Conservation (phyloP, 768 basidiomycete species). For the Trametes cubensis region DNA sequence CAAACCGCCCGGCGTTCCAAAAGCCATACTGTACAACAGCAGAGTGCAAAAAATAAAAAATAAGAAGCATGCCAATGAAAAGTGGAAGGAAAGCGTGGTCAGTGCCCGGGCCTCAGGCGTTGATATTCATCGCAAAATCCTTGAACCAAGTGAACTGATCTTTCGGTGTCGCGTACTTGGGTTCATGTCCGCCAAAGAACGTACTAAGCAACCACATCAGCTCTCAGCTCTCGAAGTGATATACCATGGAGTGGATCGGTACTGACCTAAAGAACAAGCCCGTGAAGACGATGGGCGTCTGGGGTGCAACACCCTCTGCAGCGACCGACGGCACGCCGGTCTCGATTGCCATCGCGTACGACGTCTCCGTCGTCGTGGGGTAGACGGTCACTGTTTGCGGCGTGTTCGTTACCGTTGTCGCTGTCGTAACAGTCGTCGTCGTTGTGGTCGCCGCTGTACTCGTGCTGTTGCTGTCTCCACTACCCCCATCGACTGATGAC, state of each 20-base stretch:
- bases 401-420: constrained; percentile 1
- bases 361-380: constrained; percentile 13
- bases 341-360: constrained; percentile 16
- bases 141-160: constrained; percentile 82
- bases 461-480: too few species aligned
- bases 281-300: constrained; percentile 39
- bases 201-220: constrained; percentile 46
- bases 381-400: constrained; percentile 14
- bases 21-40: neutral
- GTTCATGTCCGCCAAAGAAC: constrained; percentile 78
- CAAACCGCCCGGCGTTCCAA: too few species aligned
- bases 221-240: neutral
- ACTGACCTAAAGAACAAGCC: constrained; percentile 76
- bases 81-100: too few species aligned
- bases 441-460: neutral
- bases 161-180: constrained; percentile 65
- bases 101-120: constrained; percentile 16
- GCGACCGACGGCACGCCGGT: constrained; percentile 8
- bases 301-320: neutral
- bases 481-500: neutral
- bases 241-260: neutral
- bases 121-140: constrained; percentile 53
- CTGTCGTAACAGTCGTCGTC: constrained; percentile 2
- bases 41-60: neutral
- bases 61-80: neutral